A percentile compares a stretch with the other conserved stretches of the same genome.
phyloP scores from a whole-genome alignment of 805 yeast species.

The Saitoella complicata region DNA sequence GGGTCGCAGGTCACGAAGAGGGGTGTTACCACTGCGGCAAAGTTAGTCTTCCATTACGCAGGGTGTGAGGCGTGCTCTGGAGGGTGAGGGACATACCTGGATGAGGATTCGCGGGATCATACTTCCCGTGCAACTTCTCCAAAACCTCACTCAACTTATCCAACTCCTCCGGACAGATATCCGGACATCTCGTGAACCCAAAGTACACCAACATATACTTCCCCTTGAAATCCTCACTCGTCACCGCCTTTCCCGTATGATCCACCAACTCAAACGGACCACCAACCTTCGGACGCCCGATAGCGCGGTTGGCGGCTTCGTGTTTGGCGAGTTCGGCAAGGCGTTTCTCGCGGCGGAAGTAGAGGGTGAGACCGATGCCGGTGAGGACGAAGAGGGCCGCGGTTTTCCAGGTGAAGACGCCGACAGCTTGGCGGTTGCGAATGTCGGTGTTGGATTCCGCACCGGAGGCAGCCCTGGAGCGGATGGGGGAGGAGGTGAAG shows the following conservation, averaged over 20 bases:
- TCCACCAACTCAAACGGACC: slow-evolving; percentile 72
- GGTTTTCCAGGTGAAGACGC: no score
- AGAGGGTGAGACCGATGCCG: slow-evolving; percentile 57
- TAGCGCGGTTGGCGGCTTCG: slow-evolving; percentile 33
- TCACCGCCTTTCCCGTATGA: slow-evolving; percentile 52
- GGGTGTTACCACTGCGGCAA: slow-evolving; percentile 25
- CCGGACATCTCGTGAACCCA: slow-evolving; percentile 97
- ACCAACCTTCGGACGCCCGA: slow-evolving; percentile 86
- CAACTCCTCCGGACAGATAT: slow-evolving; percentile 94
- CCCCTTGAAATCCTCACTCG: slow-evolving; percentile 59
- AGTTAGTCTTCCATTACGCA: no score
- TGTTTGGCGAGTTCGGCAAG: slow-evolving; percentile 47
- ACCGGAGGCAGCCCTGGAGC: no score
- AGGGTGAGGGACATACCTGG: no score
- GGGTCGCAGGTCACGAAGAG: slow-evolving; percentile 95
- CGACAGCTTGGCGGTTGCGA: no score
- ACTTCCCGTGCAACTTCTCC: not conserved
- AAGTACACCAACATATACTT: slow-evolving; percentile 72
- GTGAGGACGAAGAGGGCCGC: slow-evolving; percentile 35
- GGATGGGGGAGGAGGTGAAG: no score
- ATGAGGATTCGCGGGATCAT: no score
- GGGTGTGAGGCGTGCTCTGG: no score
- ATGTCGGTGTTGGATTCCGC: no score
- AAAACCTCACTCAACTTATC: slow-evolving; percentile 54
- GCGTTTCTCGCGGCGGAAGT: slow-evolving; percentile 53